Evolutionary conservation across 345 rosid genomes (phyloP).

Genomic region (Lenwebbia sp.): DNA sequence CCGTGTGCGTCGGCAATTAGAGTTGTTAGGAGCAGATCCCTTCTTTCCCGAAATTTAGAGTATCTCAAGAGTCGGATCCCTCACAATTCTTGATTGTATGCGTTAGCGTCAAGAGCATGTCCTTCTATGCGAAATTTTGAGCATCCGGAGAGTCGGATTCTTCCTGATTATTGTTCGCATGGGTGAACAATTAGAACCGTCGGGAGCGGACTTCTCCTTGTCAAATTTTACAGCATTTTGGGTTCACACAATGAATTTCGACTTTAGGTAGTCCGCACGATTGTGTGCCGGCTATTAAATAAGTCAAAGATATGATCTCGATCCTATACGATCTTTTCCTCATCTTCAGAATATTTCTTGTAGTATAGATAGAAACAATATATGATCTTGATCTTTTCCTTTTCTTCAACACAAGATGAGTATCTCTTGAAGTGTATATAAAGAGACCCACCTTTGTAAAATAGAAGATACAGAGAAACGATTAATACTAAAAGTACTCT

Average conservation of each 20-base stretch:
- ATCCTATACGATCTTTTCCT: too few relatives aligned
- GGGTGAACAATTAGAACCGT: accelerated
- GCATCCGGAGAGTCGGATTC: neutral
- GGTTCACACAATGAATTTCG: neutral
- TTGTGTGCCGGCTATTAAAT: neutral
- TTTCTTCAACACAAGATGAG: too few relatives aligned
- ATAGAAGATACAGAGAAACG: too few relatives aligned
- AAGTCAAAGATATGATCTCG: too few relatives aligned
- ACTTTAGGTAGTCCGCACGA: neutral
- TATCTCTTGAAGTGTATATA: too few relatives aligned
- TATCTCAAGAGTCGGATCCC: neutral
- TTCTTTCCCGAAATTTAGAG: too few relatives aligned
- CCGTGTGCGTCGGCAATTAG: neutral
- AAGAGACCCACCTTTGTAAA: too few relatives aligned
- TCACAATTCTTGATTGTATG: neutral
- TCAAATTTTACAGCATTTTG: neutral
- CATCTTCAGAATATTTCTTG: too few relatives aligned
- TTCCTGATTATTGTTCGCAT: accelerated
- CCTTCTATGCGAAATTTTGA: neutral
- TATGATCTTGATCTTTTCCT: too few relatives aligned
- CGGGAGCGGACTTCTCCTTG: accelerated
- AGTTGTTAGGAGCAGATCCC: too few relatives aligned
- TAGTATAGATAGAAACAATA: too few relatives aligned
- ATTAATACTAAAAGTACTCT: too few relatives aligned
- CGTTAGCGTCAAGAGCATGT: neutral